Evolutionary conservation across 1,139 yeast genomes (phyloP), one percentile per base, ranked within the genome.

Genomic region (Candida tropicalis): DNA sequence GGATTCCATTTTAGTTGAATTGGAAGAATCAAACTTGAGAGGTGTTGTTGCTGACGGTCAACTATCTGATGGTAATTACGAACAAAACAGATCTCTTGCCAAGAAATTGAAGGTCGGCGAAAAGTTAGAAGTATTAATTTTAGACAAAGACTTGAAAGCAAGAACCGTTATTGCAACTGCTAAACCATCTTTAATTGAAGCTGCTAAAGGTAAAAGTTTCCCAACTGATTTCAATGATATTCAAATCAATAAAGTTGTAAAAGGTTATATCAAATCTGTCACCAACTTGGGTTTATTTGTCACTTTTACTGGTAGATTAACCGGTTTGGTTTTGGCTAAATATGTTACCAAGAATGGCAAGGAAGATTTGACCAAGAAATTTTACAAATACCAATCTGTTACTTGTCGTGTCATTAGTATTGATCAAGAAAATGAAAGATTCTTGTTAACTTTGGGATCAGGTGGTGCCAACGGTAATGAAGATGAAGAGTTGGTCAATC

Each of bases 231-330:
- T 81, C 56, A 71, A 73, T 18, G 93, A 87, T 37, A 70, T 90
- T 40, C 63, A 73, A 36, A 63, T 68, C 18, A 69, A 75, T n/a
- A 67, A 65, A 39, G 56, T 57, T 39, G 62, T 87, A 41, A 73
- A 79, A 48, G 99, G 98, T 34, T 91, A 75, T 59, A 79, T 93
- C 41, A 86, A 82, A 55, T 83, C 90, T 22, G 83, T 88, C 23
- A 86, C 95, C 16, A 79, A 74, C 42, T 75, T 77, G 60, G 98
- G 98, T 52, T 73, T 89, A 23, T 91, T 93, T 61, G 86, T 93
- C 45, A 79, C 86, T 0, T 93, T 93, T 64, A 90, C 84, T 47
- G 87, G 87, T 51, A 80, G 77, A 43, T 77, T 91, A 52, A 87
- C 90, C 25, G 98, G 97, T 38, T 75, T 93, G 53, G 87, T 89